Conservation (phyloP, 2,329 filamentous ascomycete genomes). For the Lasiodiplodia citricola region DNA sequence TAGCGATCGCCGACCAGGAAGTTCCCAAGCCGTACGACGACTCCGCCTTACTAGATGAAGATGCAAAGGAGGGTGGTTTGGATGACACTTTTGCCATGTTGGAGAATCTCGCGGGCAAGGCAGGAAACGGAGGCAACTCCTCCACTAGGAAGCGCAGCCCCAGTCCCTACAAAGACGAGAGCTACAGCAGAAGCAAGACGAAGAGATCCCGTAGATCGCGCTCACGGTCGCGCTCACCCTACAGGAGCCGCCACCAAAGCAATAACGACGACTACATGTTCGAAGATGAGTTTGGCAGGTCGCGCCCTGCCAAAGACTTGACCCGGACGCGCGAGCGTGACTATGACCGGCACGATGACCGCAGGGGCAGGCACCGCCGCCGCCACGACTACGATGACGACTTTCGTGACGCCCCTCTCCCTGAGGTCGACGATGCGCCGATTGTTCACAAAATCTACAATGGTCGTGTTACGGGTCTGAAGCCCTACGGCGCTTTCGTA, state of each 20-base stretch:
- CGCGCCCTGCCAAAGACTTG: conserved; percentile 43
- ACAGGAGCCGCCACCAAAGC: conserved; percentile 44
- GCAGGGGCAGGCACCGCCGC: conserved; percentile 49
- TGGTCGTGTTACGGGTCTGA: conserved; percentile 87
- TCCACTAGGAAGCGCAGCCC: conserved; percentile 62
- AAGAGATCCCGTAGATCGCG: conserved; percentile 52
- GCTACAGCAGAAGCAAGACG: conserved; percentile 48
- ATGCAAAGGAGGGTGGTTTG: conserved; percentile 67
- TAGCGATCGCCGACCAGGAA: conserved; percentile 82
- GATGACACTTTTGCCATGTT: conserved; percentile 92
- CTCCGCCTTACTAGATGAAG: conserved; percentile 33
- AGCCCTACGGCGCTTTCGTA: conserved; percentile 95
- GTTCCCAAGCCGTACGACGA: conserved; percentile 58
- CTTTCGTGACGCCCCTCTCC: conserved; percentile 69
- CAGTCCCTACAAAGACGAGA: conserved; percentile 59
- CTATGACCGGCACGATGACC: conserved; percentile 28
- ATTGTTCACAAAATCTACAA: conserved; percentile 87
- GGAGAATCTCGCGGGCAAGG: conserved; percentile 80
- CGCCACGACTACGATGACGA: conserved; percentile 55
- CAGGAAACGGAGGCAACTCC: conserved; percentile 55
- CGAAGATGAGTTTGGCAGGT: conserved; percentile 65
- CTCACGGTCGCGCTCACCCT: conserved; percentile 52
- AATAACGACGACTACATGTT: conserved; percentile 59
- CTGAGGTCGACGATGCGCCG: conserved; percentile 81
- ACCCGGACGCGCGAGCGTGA: conserved; percentile 42